Conservation (phyloP, 2,329 filamentous ascomycete species). For the Catunica adiposa region DNA sequence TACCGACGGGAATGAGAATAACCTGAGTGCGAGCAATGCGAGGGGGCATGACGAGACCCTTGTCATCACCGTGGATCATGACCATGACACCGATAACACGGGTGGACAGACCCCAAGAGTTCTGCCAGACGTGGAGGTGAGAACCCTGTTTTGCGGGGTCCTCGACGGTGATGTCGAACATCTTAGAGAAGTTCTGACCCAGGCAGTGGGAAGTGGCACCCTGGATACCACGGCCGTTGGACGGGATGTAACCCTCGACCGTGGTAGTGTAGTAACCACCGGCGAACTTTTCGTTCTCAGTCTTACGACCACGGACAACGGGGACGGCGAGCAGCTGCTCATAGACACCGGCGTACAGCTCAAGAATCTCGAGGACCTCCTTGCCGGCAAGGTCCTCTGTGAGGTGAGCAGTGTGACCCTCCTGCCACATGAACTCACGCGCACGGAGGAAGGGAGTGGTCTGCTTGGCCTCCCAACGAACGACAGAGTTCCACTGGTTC, state of each 20-base stretch:
- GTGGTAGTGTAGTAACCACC: conserved; percentile 95
- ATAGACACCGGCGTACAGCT: conserved; percentile 83
- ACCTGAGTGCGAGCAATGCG: conserved; percentile 74
- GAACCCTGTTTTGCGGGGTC: conserved; percentile 69
- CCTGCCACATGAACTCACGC: conserved; percentile 95
- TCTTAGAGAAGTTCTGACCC: conserved; percentile 96
- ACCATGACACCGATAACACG: conserved; percentile 98
- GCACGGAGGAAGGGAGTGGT: conserved; percentile 74
- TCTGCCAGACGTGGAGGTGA: conserved; percentile 87
- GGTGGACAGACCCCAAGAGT: conserved; percentile 96
- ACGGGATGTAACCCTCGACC: conserved; percentile 89
- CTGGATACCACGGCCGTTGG: conserved; percentile 91
- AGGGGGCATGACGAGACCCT: conserved; percentile 83
- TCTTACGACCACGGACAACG: conserved; percentile 86
- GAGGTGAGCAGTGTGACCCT: conserved; percentile 80
- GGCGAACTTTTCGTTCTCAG: conserved; percentile 95
- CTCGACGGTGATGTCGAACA: conserved; percentile 97
- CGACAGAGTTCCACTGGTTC: conserved; percentile 91
- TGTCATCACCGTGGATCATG: conserved; percentile 93
- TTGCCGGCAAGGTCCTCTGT: conserved; percentile 64
- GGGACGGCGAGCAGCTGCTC: conserved; percentile 87
- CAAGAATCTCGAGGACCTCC: conserved; percentile 85
- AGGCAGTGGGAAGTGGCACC: conserved; percentile 87
- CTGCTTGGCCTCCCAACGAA: conserved; percentile 96
- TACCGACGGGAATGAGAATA: conserved; percentile 78